These are phyloP conservation scores for Ceratobasidium sp. DNA, from an alignment of 1,284 basidiomycete genomes.

Conservation along the genomic window DNA sequence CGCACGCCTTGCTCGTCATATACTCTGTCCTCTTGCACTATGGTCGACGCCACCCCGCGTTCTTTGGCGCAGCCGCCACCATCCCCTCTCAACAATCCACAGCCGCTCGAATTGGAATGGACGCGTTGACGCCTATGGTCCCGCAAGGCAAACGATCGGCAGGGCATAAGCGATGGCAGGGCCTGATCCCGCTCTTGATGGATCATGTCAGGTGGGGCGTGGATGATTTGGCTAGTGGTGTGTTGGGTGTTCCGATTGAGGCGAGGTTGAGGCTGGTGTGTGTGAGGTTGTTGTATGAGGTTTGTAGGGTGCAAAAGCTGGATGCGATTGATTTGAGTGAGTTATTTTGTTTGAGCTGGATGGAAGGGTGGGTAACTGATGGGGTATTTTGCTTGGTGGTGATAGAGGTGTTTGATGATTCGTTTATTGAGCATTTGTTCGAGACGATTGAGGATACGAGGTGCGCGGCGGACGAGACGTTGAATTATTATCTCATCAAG, in stretches of 20 bases:
- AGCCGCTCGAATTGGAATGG: slow-evolving; percentile 12
- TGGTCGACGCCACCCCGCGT: slow-evolving; percentile 75
- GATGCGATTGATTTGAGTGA: slow-evolving; percentile 78
- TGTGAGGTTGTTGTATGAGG: slow-evolving; percentile 86
- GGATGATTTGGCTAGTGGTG: slow-evolving; percentile 69
- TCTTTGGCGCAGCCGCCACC: slow-evolving; percentile 70
- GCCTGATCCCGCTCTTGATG: slow-evolving; percentile 84
- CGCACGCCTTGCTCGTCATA: slow-evolving; percentile 84
- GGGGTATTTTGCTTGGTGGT: not conserved
- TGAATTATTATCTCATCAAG: slow-evolving; percentile 95
- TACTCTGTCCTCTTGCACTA: slow-evolving; percentile 83
- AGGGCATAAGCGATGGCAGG: slow-evolving; percentile 80
- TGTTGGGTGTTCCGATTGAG: slow-evolving; percentile 72
- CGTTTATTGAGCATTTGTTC: slow-evolving; percentile 91
- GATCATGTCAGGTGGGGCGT: slow-evolving; percentile 73
- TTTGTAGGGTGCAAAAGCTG: slow-evolving; percentile 89
- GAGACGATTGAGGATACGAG: slow-evolving; percentile 94
- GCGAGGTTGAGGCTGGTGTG: slow-evolving; percentile 79
- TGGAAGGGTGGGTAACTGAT: not conserved
- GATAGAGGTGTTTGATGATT: slow-evolving; percentile 81
- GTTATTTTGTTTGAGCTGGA: slow-evolving; percentile 55
- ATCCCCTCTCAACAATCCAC: slow-evolving; percentile 16
- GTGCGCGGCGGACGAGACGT: slow-evolving; percentile 87
- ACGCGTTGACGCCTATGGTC: slow-evolving; percentile 36
- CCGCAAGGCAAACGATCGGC: slow-evolving; percentile 40